Evolutionary conservation across 2,329 filamentous ascomycete species (phyloP), one percentile per base, ranked within the genome.

Genomic region (Didymella glomerata): DNA sequence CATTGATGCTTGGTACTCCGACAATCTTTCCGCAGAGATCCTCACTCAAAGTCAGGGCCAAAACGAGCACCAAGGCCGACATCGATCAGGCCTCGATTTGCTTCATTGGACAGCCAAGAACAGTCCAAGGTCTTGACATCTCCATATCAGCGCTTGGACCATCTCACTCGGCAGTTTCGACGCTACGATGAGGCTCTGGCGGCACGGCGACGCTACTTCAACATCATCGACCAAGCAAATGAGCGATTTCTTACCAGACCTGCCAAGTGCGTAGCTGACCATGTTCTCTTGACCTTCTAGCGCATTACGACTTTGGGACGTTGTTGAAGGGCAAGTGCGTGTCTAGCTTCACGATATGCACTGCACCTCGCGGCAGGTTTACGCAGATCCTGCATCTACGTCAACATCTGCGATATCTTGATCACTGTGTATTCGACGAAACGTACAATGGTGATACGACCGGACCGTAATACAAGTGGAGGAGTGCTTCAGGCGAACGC

Each of bases 11-110:
- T 64, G 59, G 54, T 61, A 44, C 18, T 30, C 65, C 65, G 65
- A 66, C 28, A 66, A 55, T 61, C 63, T 52, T 62, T 51, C 65
- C 63, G 65, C 48, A 46, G 10, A 49, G 25, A 28, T 42, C 38
- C 36, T 44, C 34, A 40, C 45, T 42, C 44, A 60, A 25, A 30
- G 18, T 45, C 48, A 56, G 27, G 52, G 34, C 50, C 56, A 52
- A 54, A 27, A 25, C n/a, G 30, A 42, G 50, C 45, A 52, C 50
- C 56, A 56, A 56, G 60, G 46, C 56, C 56, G 50, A 54, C 38
- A 34, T 46, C 41, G 30, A 48, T 20, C 55, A 45, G 47, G 50
- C 28, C 46, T 62, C 25, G 45, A 53, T 18, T 52, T 45, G 48
- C 45, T 62, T 55, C 40, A 62, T 60, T 62, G 56, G 60, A 42